A percentile compares a stretch with the other conserved stretches of the same genome.
These are phyloP conservation scores for Fusarium ramigenum DNA, from an alignment of 2,329 filamentous ascomycete species.

Conservation along the genomic window DNA sequence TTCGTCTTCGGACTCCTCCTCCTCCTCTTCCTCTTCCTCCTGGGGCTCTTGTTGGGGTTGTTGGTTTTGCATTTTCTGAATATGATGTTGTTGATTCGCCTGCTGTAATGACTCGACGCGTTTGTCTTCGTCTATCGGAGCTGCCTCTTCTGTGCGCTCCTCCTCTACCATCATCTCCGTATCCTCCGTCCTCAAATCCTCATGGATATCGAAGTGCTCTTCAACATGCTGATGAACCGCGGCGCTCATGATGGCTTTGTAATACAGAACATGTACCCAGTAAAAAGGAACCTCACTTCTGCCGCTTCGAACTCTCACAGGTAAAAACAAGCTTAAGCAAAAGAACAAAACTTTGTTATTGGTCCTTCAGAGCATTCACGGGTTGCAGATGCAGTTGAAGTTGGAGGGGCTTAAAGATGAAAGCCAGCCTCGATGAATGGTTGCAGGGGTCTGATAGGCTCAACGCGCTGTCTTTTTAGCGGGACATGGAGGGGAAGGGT, in stretches of 20 bases:
- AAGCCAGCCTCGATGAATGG: slow-evolving; percentile 9
- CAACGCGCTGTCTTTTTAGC: slow-evolving; percentile 38
- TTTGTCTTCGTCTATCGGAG: slow-evolving; percentile 34
- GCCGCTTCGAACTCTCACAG: neutral
- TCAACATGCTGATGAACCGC: slow-evolving; percentile 43
- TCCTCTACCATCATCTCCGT: slow-evolving; percentile 61
- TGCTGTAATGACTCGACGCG: slow-evolving; percentile 41
- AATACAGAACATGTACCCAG: neutral
- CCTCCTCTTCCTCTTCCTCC: slow-evolving; percentile 52
- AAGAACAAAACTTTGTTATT: slow-evolving; percentile 8
- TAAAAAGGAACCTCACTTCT: neutral
- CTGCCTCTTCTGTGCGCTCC: slow-evolving; percentile 43
- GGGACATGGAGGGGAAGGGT: slow-evolving; percentile 37
- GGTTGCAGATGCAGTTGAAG: slow-evolving; percentile 7
- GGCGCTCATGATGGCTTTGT: slow-evolving; percentile 35
- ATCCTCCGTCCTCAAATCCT: slow-evolving; percentile 61
- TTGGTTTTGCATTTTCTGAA: slow-evolving; percentile 26
- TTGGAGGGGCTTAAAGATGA: slow-evolving; percentile 37
- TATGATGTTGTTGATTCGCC: slow-evolving; percentile 25
- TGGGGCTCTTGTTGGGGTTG: slow-evolving; percentile 35
- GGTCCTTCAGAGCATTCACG: slow-evolving; percentile 5
- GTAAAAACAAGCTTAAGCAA: neutral
- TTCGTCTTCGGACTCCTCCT: slow-evolving; percentile 66
- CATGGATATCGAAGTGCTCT: slow-evolving; percentile 59
- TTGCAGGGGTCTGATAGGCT: slow-evolving; percentile 39